Conservation (phyloP, 108 stramenopile genomes). For the Phaeodactylum tricornutum region DNA sequence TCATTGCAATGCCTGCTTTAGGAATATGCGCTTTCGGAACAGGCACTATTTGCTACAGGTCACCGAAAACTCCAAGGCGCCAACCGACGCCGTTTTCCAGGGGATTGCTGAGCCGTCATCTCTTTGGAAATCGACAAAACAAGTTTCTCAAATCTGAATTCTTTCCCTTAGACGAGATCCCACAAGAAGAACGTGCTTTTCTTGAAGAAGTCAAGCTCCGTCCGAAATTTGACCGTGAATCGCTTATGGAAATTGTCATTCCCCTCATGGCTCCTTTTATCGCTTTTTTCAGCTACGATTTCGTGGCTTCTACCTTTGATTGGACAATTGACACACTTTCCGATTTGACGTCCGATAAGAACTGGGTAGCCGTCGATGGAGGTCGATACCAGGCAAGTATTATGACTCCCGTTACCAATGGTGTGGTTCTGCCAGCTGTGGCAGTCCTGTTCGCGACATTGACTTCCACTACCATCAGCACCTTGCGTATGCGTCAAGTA, state of each 20-base stretch:
- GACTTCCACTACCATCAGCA: constrained; percentile 19
- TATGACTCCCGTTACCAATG: constrained; percentile 29
- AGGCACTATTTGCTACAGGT: too few relatives aligned
- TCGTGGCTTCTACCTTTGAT: constrained; percentile 11
- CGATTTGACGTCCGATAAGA: constrained; percentile 10
- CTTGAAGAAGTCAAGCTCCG: too few relatives aligned
- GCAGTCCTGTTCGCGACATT: constrained; percentile 29
- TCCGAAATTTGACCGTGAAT: not conserved
- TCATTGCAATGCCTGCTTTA: too few relatives aligned
- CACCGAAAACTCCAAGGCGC: too few relatives aligned
- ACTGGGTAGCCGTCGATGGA: constrained; percentile 68
- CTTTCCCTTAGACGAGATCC: too few relatives aligned
- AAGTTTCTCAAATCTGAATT: too few relatives aligned
- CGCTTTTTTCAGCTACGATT: constrained; percentile 27
- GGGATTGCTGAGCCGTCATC: too few relatives aligned
- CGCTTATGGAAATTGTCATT: constrained; percentile 5
- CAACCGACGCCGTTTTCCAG: too few relatives aligned
- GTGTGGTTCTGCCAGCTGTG: constrained; percentile 26
- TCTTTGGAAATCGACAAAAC: too few relatives aligned
- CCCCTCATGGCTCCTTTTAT: constrained; percentile 27
- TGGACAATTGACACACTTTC: constrained; percentile 10
- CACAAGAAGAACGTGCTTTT: too few relatives aligned
- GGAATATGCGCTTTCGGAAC: too few relatives aligned
- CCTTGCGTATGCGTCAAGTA: constrained; percentile 33
- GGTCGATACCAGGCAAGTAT: constrained; percentile 57